Evolutionary conservation across 225 moss, liverwort and hornwort species (phyloP).

Genomic region (Antitrichia curtipendula): DNA sequence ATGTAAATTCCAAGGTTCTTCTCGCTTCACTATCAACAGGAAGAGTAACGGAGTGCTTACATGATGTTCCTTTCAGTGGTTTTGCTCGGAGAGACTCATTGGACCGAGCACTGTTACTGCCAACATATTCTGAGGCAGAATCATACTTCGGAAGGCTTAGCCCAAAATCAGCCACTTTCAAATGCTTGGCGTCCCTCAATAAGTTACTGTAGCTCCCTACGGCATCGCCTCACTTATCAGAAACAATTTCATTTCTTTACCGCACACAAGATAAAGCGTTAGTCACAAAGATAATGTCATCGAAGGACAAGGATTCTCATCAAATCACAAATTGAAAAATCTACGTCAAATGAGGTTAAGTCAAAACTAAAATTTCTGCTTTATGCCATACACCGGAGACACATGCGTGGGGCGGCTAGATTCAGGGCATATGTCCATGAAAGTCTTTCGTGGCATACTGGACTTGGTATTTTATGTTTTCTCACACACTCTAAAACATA

Average conservation of each 20-base stretch:
- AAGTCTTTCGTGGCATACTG: neutral
- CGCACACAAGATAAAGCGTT: neutral
- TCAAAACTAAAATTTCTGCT: neutral
- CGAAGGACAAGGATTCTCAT: neutral
- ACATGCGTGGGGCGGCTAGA: neutral
- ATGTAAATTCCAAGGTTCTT: neutral
- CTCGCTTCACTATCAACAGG: neutral
- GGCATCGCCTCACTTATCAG: constrained; percentile 31
- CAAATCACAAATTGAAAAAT: neutral
- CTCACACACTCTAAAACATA: neutral
- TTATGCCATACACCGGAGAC: neutral
- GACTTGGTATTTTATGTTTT: neutral
- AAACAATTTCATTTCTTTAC: neutral
- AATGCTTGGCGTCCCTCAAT: constrained; percentile 52
- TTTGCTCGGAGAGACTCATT: constrained; percentile 24
- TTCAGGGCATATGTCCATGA: neutral
- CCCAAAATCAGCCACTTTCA: constrained; percentile 84
- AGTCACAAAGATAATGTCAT: neutral
- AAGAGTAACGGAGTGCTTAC: constrained; percentile 7
- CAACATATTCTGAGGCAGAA: constrained; percentile 10
- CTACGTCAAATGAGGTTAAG: neutral
- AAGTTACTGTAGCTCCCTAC: constrained; percentile 66
- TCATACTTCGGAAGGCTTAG: constrained; percentile 49
- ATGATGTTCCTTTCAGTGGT: constrained; percentile 43
- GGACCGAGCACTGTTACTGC: constrained; percentile 17